Evolutionary conservation across 148 eudicot genomes (phyloP), one percentile per base, ranked within the genome.

Genomic region (Fagopyrum esculentum): DNA sequence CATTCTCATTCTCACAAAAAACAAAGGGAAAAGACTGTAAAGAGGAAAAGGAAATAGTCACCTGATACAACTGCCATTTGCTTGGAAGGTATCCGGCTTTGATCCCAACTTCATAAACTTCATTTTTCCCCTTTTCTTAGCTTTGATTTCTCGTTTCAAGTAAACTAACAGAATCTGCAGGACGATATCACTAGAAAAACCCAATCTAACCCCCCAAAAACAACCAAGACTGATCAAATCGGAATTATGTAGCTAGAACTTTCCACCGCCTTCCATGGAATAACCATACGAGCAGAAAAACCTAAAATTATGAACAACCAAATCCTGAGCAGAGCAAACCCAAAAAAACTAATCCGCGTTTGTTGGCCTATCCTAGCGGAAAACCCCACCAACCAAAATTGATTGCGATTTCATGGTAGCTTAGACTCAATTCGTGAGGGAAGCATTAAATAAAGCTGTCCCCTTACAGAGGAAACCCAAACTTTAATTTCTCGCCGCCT

Each of bases 81-180:
- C 78, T 66, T 86, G 91, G 80, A 91, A 89, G 19, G 91, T 74
- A 84, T 91, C 93, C 81, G 93, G 97, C 82, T 91, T 91, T 30
- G 97, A 91, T 13, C 93, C 97, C 80, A 91, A 69, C 82, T 91
- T 91, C 97, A 91, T 91, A 76, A 85, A 86, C 93, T 91, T 91
- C 97, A 91, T 91, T 74, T 77, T 87, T 74, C 82, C 60, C 11
- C 71, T 44, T n/a, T 47, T n/a, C 47, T 61, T 56, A 45, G 12
- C 4, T 17, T 71, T 4, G 56, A 56, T 13, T 48, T 2, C 45
- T 72, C 69, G 40, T 57, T 57, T 69, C 55, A 73, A 4, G 69
- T 51, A 17, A 5, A 15, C 74, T 48, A 45, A 16, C 76, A 6
- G 6, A 55, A 55, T 35, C 16, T 51, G 26, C 64, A 52, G 22